Evolutionary conservation across 2,329 filamentous ascomycete genomes (phyloP).

Genomic region (Xylariaceae sp.): DNA sequence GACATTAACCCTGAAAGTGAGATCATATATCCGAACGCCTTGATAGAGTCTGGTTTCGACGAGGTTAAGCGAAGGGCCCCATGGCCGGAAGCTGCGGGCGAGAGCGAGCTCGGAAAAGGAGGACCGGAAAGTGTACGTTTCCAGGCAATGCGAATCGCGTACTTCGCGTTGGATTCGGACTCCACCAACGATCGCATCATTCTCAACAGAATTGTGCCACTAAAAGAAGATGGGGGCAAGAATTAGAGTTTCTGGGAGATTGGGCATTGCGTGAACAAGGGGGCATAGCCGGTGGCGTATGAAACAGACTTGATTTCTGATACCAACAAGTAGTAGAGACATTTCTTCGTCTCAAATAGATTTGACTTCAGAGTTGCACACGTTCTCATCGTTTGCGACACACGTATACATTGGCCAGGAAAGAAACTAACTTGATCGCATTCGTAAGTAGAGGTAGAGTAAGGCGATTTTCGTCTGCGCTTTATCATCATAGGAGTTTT

Average conservation of each 20-base stretch:
- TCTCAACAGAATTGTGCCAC: conserved; percentile 86
- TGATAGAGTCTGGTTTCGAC: conserved; percentile 82
- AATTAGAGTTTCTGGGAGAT: conserved; percentile 26
- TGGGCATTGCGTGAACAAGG: not conserved
- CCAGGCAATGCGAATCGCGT: conserved; percentile 87
- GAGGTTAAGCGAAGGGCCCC: conserved; percentile 74
- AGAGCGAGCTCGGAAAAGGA: conserved; percentile 61
- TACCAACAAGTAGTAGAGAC: not conserved
- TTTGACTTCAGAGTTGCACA: not conserved
- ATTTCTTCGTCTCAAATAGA: not conserved
- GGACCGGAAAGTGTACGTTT: conserved; percentile 81
- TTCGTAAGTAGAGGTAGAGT: too few species aligned
- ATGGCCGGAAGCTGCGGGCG: conserved; percentile 79
- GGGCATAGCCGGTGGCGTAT: not conserved
- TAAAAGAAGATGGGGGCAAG: conserved; percentile 87
- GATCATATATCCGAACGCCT: conserved; percentile 73
- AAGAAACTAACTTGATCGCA: too few species aligned
- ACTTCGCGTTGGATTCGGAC: conserved; percentile 80
- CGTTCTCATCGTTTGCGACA: not conserved
- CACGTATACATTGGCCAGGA: too few species aligned
- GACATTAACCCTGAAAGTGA: conserved; percentile 87
- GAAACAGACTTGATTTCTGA: not conserved
- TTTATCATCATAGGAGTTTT: too few species aligned
- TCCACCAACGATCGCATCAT: conserved; percentile 79
- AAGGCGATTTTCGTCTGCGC: too few species aligned